Percentiles rank a stretch among this genome's conserved stretches.
Evolutionary conservation across 768 basidiomycete genomes (phyloP).

Genomic region (Boletellus emodensis): DNA sequence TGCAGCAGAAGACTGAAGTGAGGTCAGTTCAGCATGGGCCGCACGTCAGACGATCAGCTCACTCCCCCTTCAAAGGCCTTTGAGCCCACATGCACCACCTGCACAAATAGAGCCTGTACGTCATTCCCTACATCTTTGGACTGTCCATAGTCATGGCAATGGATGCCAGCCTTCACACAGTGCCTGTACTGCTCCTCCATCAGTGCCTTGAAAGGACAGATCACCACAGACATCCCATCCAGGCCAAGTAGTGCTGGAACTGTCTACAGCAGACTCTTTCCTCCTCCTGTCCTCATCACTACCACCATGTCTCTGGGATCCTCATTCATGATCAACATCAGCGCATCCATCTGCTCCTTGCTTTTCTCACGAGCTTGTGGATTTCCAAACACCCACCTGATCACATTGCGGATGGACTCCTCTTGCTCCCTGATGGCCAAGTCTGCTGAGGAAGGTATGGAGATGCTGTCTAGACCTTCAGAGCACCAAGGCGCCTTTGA

Average conservation of each 20-base stretch:
- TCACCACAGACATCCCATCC: neutral
- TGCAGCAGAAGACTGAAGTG: neutral
- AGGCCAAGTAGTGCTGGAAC: neutral
- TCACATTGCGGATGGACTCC: neutral
- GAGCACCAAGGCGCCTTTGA: too few species aligned
- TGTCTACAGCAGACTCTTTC: neutral
- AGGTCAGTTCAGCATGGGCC: neutral
- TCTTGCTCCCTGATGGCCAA: neutral
- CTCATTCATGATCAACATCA: neutral
- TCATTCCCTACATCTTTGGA: neutral
- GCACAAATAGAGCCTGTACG: constrained; percentile 2
- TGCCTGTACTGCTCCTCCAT: neutral
- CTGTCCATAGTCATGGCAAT: too few species aligned
- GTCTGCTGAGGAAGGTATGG: neutral
- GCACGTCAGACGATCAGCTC: neutral
- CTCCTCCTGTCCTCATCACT: neutral
- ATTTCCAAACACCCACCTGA: neutral
- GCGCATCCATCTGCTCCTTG: neutral
- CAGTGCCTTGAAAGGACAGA: neutral
- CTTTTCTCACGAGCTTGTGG: neutral
- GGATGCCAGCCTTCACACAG: neutral
- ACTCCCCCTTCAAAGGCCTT: neutral
- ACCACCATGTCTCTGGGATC: neutral
- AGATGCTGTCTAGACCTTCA: neutral
- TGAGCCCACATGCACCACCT: constrained; percentile 3